Base-by-base conservation (phyloP, 1,139 yeast species). In the Candida albicans region DNA sequence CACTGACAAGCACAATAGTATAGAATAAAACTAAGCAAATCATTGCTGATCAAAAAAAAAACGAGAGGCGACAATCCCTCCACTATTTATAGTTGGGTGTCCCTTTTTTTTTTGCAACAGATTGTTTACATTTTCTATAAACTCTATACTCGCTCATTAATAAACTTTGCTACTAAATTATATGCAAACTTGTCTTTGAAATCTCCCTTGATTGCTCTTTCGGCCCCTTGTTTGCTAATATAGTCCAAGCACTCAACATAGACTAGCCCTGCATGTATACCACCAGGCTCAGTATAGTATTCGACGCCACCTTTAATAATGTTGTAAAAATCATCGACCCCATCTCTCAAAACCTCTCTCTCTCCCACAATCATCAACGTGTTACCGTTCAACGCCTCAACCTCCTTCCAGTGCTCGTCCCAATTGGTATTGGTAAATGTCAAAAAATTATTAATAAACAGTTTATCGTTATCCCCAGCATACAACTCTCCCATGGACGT, bases 321-420 rank as follows among this genome's bases (percentile, higher is more conserved):
- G 2, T 52, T 44, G 18, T 50, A 38, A 40, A 59, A 62, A 2
- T 48, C 46, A 37, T 62, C 65, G 29, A 58, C 54, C 1, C 65
- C 66, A 36, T 62, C 64, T 34, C 64, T 53, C 37, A 73, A 59
- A 5, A 67, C 59, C 52, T 73, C 78, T 35, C 68, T 51, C 43
- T 64, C 75, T 15, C 79, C 79, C 49, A 61, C 62, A 24, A 69
- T 58, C 29, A 61, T 50, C n/a, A 68, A 42, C 10, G 66, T 53
- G 13, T 59, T 57, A 2, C 63, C 64, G 18, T 52, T 54, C 29
- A 73, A 52, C 6, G 64, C 54, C 2, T 59, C 58, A 14, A 70
- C 66, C 8, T 58, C 54, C 18, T 53, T 50, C 75, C 75, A 70
- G 44, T 61, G 59, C 13, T 53, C 51, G 7, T 52, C 58, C 41